Conservation (phyloP, 192 early-diverging fungal genomes). For the Jimgerdemannia flammicorona region DNA sequence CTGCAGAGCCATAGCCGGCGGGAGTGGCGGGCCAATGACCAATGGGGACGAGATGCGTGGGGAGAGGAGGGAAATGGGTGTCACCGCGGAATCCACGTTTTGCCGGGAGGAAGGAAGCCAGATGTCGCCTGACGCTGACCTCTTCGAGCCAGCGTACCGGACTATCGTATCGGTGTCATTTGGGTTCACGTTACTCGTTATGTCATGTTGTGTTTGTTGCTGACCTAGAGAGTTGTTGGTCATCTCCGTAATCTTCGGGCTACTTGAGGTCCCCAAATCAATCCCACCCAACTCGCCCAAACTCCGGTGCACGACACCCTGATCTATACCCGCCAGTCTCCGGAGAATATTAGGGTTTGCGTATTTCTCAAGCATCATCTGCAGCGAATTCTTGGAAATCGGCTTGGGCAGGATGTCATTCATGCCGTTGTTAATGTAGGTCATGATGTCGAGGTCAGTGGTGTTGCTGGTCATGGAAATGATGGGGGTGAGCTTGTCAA, state of each 20-base stretch:
- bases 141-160: neutral
- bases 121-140: neutral
- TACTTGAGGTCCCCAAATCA: neutral
- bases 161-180: neutral
- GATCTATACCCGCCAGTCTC: slow-evolving; percentile 13
- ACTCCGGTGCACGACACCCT: slow-evolving; percentile 12
- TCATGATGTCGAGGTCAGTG: slow-evolving; percentile 58
- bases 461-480: slow-evolving; percentile 76
- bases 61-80: neutral
- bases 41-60: neutral
- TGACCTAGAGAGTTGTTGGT: neutral
- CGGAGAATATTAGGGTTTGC: slow-evolving; percentile 47
- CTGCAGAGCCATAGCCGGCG: neutral
- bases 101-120: neutral
- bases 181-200: neutral
- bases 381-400: slow-evolving; percentile 48
- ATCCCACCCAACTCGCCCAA: neutral
- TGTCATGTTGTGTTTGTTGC: neutral
- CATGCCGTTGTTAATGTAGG: slow-evolving; percentile 69
- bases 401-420: slow-evolving; percentile 73
- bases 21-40: neutral
- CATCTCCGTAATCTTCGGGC: neutral
- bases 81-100: neutral
- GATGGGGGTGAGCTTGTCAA: slow-evolving; percentile 66
- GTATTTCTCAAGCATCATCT: slow-evolving; percentile 53